Base-by-base conservation (phyloP, 768 basidiomycete species). In the Neoboletus magnificus region DNA sequence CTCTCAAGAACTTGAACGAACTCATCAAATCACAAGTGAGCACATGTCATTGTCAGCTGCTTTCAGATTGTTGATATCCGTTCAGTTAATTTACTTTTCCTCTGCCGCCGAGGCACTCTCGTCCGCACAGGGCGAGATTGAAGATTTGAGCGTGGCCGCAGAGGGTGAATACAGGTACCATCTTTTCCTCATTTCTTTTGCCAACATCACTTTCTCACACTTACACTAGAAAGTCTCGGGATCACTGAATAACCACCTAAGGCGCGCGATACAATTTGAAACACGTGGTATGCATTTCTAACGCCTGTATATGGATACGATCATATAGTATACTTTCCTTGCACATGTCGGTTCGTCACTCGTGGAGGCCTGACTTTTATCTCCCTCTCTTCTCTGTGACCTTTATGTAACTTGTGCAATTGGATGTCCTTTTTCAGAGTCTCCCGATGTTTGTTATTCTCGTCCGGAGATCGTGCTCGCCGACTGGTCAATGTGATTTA, bases 101-200 rank as follows among this genome's bases (percentile, higher is more conserved):
- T 66, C 82, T 42, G 88, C 89, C 4, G 91, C 91, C 1, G 93
- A 95, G 67, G 80, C 90, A 0, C 80, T 95, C 40, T 84, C 82
- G n/a, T 76, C 80, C 43, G 82, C 91, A 44, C 92, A 95, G 70
- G 91, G 90, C 47, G 93, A 97, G 71, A 89, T 98, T 46, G 95
- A 97, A 61, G 94, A 98, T 62, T 80, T 96, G 61, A 87, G 86
- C 56, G 88, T 94, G 33, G 91, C 92, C 44, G 93, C 95, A 0
- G 95, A 98, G 73, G 92, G 91, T 55, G 92, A 95, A 69, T 98
- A 96, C 78, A 89, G 95, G 87, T 92, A 59, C 60, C 61, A 41
- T 8, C 13, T 13, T 11, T 29, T 46, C 22, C 35, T 33, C 7
- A 35, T n/a, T 18, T 10, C 37, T 13, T n/a, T n/a, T 29, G 16